phyloP scores from a whole-genome alignment of 352 stramenopile genomes.

The Pythium brachiatum region DNA sequence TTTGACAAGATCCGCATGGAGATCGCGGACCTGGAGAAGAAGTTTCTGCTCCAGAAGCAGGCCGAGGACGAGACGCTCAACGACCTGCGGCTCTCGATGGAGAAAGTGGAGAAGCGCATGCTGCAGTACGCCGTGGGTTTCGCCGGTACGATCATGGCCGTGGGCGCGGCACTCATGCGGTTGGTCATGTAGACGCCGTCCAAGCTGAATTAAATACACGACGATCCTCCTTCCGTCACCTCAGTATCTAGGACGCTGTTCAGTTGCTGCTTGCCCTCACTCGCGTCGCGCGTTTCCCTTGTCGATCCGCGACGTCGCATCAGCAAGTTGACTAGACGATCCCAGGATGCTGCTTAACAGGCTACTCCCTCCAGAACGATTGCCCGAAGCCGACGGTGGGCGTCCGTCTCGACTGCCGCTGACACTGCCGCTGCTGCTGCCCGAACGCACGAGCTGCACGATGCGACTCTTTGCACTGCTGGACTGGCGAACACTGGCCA shows the following conservation, averaged over 20 bases:
- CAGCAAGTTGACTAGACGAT: slow-evolving; percentile 58
- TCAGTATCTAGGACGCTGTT: not conserved
- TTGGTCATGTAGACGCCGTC: slow-evolving; percentile 52
- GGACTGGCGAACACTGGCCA: not conserved
- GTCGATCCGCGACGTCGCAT: slow-evolving; percentile 63
- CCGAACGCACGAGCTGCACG: slow-evolving; percentile 21
- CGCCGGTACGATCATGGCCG: slow-evolving; percentile 84
- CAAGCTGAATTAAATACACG: slow-evolving; percentile 2
- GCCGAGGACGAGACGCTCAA: slow-evolving; percentile 86
- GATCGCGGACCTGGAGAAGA: slow-evolving; percentile 85
- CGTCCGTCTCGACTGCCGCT: not conserved
- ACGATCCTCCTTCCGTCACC: not conserved
- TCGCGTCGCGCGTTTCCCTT: slow-evolving; percentile 38
- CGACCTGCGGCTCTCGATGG: slow-evolving; percentile 83
- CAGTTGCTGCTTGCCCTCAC: not conserved
- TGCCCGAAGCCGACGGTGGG: not conserved
- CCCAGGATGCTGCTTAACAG: slow-evolving; percentile 67
- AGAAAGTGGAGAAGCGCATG: slow-evolving; percentile 89
- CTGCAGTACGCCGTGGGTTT: slow-evolving; percentile 87
- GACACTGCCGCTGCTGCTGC: not conserved
- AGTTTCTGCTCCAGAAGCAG: slow-evolving; percentile 89
- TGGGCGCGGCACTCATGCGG: slow-evolving; percentile 70
- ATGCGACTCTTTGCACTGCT: slow-evolving; percentile 15
- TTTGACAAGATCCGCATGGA: slow-evolving; percentile 89
- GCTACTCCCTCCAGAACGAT: slow-evolving; percentile 23